Base-by-base conservation (phyloP, 192 early-diverging fungal species). In the Coemansia sp. region DNA sequence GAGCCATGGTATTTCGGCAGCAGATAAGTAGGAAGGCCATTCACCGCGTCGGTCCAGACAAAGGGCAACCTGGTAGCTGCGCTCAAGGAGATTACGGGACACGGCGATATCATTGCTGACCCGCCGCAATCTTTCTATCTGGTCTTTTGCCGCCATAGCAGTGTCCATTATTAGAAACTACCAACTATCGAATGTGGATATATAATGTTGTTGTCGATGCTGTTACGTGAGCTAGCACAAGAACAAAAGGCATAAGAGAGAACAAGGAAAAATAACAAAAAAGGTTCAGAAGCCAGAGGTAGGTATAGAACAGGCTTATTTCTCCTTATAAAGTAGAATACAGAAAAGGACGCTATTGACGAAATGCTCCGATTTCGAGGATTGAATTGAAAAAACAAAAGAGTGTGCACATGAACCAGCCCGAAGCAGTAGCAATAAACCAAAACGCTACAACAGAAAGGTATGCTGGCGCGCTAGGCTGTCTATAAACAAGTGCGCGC, bases 21-120 rank as follows among this genome's bases (percentile, higher is more conserved):
- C 2, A 14, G 75, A 53, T 14, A 85, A 62, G 60, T 78, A 72
- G 10, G 76, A 69, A 11, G 63, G 39, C 75, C 74, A 85, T 19
- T 72, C 68, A 41, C 69, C 66, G 41, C 74, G 66, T 44, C 67
- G 67, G 13, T 81, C 53, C 20, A 85, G 65, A 50, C 64, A 69
- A 42, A 57, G 79, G 20, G 84, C 84, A 50, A 85, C 71, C 50
- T 61, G 70, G 54, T 78, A 81, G 61, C 81, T 84, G 46, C 76
- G 73, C 46, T 50, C 45, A 14, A 54, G 22, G 77, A 76, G 75
- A 64, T 67, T 63, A 14, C 64, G 60, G 19, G 65, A 67, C 5
- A 56, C 40, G 19, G 57, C 44, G 38, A 22, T 55, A 22, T 22
- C 55, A 4, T 57, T 41, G n/a, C 57, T 56, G 8, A 22, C 19